Conservation (phyloP, 129 eudicot species). For the Sambucus nigra region DNA sequence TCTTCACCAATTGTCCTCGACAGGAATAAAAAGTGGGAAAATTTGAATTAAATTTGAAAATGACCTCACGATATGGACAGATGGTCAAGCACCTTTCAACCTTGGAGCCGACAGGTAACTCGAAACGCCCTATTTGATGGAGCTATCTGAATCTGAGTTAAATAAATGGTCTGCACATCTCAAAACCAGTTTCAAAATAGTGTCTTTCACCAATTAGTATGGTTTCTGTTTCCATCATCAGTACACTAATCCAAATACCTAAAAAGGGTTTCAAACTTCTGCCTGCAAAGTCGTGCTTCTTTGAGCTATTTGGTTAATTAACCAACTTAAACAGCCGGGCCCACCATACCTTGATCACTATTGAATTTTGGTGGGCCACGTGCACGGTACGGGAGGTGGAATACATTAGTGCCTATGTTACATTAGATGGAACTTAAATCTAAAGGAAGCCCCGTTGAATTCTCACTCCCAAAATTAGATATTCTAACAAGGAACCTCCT, state of each 20-base stretch:
- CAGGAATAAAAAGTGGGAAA: background rate
- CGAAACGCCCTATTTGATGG: background rate
- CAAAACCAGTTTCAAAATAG: too few relatives aligned
- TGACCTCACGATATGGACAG: conserved; percentile 14
- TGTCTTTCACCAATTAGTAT: too few relatives aligned
- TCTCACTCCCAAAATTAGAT: too few relatives aligned
- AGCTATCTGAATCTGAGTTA: background rate
- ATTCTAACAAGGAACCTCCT: too few relatives aligned
- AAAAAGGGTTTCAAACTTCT: background rate
- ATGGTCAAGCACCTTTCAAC: conserved; percentile 17
- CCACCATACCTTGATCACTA: conserved; percentile 18
- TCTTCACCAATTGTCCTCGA: background rate
- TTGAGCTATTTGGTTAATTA: background rate
- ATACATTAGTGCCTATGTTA: conserved; percentile 13
- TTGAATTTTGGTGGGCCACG: conserved; percentile 27
- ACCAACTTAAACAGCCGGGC: conserved; percentile 7
- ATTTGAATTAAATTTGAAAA: conserved; percentile 14
- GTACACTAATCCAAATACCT: background rate
- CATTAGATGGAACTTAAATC: too few relatives aligned
- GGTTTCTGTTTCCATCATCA: too few relatives aligned
- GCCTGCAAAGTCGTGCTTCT: background rate
- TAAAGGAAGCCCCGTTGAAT: too few relatives aligned
- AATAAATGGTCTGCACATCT: too few relatives aligned
- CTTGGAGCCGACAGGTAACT: background rate
- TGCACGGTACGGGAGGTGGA: conserved; percentile 23